Percentiles rank a stretch among this genome's conserved stretches.
Conservation (phyloP, 768 basidiomycete species). For the Serendipita sp. region DNA sequence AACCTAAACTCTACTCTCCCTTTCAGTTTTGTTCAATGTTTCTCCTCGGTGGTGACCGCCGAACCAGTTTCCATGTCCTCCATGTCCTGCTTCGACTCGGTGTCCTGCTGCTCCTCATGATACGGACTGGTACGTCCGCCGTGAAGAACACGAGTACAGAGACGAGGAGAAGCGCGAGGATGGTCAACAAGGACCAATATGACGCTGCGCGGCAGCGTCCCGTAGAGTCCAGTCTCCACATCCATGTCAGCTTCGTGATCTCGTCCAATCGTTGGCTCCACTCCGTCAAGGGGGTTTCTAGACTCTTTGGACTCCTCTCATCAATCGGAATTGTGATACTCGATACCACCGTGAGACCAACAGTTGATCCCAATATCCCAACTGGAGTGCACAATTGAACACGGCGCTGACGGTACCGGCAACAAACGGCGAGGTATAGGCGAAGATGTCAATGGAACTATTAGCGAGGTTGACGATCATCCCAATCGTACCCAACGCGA, state of each 20-base stretch:
- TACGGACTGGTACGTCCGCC: background rate
- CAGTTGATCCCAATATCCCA: background rate
- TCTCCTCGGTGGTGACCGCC: too few species aligned
- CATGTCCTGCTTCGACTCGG: too few species aligned
- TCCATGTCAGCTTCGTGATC: background rate
- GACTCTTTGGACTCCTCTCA: background rate
- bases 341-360: conserved; percentile 8
- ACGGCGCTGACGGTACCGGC: conserved; percentile 10
- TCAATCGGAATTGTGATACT: conserved; percentile 7
- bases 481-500: conserved; percentile 9
- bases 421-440: conserved; percentile 7
- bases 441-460: background rate
- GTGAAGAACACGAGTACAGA: background rate
- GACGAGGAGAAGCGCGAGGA: background rate
- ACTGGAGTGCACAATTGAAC: conserved; percentile 10
- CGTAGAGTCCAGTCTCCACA: background rate
- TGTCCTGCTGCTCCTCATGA: too few species aligned
- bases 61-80: too few species aligned
- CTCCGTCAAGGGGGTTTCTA: background rate
- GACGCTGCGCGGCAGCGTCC: background rate
- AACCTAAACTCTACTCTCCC: too few species aligned
- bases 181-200: background rate
- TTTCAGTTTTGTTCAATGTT: too few species aligned
- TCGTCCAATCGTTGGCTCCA: background rate
- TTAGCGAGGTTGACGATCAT: background rate